Conservation (phyloP, 1,284 basidiomycete genomes). For the Nidula niveotomentosa region DNA sequence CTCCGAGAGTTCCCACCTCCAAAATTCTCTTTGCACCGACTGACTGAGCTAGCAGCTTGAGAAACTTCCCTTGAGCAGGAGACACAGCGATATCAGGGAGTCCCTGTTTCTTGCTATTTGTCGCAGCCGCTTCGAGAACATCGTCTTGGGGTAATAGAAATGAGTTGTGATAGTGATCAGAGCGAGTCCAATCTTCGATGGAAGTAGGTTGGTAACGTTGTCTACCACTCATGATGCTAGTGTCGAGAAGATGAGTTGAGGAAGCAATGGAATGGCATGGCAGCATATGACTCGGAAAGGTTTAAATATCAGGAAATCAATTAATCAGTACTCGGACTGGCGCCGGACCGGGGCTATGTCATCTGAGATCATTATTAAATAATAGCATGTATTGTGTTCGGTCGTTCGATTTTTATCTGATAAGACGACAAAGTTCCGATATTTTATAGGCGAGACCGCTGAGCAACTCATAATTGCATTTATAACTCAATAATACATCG, state of each 20-base stretch:
- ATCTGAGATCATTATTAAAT: too few species aligned
- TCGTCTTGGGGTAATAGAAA: conserved; percentile 47
- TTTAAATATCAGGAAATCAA: too few species aligned
- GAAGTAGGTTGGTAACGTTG: conserved; percentile 2
- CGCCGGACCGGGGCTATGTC: too few species aligned
- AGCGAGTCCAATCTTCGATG: conserved; percentile 44
- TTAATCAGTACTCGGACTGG: too few species aligned
- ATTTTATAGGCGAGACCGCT: too few species aligned
- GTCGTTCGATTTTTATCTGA: too few species aligned
- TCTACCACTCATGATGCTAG: too few species aligned
- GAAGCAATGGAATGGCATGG: too few species aligned
- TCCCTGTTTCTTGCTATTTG: conserved; percentile 41
- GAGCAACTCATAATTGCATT: not conserved
- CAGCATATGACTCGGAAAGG: too few species aligned
- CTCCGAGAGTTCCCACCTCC: conserved; percentile 64
- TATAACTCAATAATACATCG: not conserved
- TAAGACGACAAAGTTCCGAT: too few species aligned
- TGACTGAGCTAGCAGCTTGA: conserved; percentile 47
- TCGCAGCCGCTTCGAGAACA: conserved; percentile 38
- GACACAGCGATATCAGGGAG: conserved; percentile 55
- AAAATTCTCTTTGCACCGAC: conserved; percentile 51
- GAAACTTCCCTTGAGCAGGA: conserved; percentile 54
- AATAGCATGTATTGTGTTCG: too few species aligned
- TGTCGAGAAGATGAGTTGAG: too few species aligned
- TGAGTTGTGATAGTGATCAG: conserved; percentile 57